Evolutionary conservation across 345 rosid species (phyloP).

Genomic region (Gossypium rotundifolium): DNA sequence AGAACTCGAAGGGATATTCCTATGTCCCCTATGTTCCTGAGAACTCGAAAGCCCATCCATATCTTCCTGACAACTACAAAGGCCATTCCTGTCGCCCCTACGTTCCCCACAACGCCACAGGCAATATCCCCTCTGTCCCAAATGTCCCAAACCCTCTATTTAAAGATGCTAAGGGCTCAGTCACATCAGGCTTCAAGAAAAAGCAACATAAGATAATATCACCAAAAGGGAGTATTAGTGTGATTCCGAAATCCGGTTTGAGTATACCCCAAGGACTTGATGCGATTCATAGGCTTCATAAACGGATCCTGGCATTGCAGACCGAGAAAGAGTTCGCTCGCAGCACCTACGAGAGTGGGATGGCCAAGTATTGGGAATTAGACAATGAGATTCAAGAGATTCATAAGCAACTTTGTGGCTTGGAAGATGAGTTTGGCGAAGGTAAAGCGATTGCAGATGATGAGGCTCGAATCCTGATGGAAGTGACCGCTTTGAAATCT

Average conservation of each 20-base stretch:
- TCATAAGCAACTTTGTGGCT: conserved; percentile 52
- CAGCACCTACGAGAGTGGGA: conserved; percentile 63
- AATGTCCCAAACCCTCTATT: conserved; percentile 59
- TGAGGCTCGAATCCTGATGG: conserved; percentile 76
- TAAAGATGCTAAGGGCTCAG: conserved; percentile 45
- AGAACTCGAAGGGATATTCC: not conserved
- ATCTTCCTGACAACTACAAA: not conserved
- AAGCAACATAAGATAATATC: conserved; percentile 38
- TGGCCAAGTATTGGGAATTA: conserved; percentile 72
- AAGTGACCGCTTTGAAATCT: conserved; percentile 66
- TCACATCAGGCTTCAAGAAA: conserved; percentile 44
- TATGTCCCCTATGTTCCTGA: conserved; percentile 33
- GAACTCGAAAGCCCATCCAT: not conserved
- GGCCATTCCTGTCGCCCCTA: conserved; percentile 32
- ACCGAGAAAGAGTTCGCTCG: conserved; percentile 86
- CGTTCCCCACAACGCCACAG: not conserved
- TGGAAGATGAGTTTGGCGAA: conserved; percentile 83
- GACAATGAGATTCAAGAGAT: conserved; percentile 53
- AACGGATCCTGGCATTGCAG: conserved; percentile 63
- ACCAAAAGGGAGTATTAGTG: conserved; percentile 14
- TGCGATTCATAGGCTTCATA: conserved; percentile 79
- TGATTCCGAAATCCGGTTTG: conserved; percentile 57
- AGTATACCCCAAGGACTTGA: conserved; percentile 52
- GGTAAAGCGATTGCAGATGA: conserved; percentile 66
- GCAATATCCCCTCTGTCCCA: conserved; percentile 30